phyloP scores from a whole-genome alignment of 345 rosid genomes.

The Salix brachista region DNA sequence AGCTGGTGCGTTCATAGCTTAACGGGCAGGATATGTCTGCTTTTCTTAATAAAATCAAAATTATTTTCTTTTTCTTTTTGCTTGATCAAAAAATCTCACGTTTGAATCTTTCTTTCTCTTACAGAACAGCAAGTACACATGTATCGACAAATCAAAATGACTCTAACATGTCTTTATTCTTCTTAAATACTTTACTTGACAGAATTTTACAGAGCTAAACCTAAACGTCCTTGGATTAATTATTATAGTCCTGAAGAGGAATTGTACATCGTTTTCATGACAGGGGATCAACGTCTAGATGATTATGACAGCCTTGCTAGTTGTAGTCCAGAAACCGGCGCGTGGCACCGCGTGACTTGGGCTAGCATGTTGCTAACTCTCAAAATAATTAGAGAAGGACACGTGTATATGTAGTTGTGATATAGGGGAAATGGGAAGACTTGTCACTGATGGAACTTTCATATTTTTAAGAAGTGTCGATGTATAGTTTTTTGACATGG shows the following conservation, averaged over 20 bases:
- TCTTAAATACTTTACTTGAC: neutral
- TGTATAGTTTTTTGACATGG: no score
- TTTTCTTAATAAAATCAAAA: no score
- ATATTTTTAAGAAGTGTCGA: no score
- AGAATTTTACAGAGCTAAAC: neutral
- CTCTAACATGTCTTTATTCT: neutral
- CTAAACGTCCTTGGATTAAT: neutral
- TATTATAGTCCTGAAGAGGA: neutral
- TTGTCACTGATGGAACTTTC: neutral
- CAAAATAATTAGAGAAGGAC: no score
- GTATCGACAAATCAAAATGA: no score
- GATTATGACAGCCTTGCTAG: neutral
- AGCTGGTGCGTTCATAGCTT: no score
- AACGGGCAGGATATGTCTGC: no score
- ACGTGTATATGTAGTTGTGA: neutral
- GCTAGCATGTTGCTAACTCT: neutral
- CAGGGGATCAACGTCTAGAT: neutral
- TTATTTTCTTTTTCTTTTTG: no score
- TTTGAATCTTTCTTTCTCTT: no score
- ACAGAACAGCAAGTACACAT: no score
- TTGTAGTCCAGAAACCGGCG: neutral
- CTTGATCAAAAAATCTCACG: no score
- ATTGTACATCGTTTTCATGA: neutral
- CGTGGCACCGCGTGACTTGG: neutral
- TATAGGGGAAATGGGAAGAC: neutral